Evolutionary conservation across 306 rosid genomes (phyloP), one percentile per base, ranked within the genome.

Genomic region (Dicorynia guianensis): DNA sequence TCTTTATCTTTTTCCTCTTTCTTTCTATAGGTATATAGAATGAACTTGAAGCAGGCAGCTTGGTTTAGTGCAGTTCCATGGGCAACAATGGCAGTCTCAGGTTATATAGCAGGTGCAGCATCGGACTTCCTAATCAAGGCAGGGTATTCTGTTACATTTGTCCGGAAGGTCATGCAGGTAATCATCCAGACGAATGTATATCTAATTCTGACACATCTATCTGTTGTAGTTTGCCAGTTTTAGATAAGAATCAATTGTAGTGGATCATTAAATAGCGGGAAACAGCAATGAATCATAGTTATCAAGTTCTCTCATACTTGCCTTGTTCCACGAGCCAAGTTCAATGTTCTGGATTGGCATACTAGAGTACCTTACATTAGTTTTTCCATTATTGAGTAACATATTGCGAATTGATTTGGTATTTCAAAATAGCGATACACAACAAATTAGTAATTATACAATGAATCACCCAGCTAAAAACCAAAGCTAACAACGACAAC

Each of bases 51-150:
- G 89, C 96, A 90, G 61, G 98, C 98, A 19, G 97, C 98, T 11
- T 94, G 96, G 97, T 94, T 94, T 76, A 94, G 98, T 61, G 98
- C 97, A 0, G 85, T 88, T 89, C 98, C 98, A 15, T 94, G 98
- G 98, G 98, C 84, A 66, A 87, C 95, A 44, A 94, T 94, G 98
- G 98, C 98, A 0, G 60, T 94, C 60, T 91, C 96, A 10, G 93
- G 98, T 61, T 94, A 76, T 77, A 71, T 94, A 74, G 98, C 97
- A 1, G 98, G 98, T 70, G 55, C 83, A 54, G 48, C 78, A 17
- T 94, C 98, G 46, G 98, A 94, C 66, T 80, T 66, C 67, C 86
- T 94, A 73, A 87, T 91, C 78, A 88, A 74, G 25, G 79, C 81
- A 14, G 96, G 98, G n/a, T 82, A 84, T 83, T 86, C 93, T 1